phyloP scores from a whole-genome alignment of 768 basidiomycete genomes.

The Amanita jacksonii region DNA sequence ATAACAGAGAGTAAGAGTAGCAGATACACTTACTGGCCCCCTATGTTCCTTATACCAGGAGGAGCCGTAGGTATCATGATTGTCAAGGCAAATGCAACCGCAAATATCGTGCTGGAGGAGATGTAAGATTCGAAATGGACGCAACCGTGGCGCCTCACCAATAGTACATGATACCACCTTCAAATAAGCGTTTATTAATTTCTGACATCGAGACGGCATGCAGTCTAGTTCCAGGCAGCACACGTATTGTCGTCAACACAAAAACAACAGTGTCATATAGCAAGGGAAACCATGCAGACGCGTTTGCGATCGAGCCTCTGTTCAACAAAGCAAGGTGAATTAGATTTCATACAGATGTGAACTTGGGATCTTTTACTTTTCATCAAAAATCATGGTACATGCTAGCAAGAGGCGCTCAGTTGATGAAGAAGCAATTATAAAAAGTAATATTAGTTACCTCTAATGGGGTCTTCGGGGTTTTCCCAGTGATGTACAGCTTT shows the following conservation, averaged over 20 bases:
- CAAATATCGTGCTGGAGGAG: slow-evolving; percentile 30
- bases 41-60: slow-evolving; percentile 34
- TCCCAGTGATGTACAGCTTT: slow-evolving; percentile 5
- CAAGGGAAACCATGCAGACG: slow-evolving; percentile 42
- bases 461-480: background rate
- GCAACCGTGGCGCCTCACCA: slow-evolving; percentile 20
- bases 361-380: slow-evolving; percentile 24
- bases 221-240: slow-evolving; percentile 23
- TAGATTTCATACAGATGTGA: background rate
- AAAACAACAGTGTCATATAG: slow-evolving; percentile 39
- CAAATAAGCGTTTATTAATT: slow-evolving; percentile 30
- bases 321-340: slow-evolving; percentile 10
- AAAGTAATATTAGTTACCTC: background rate
- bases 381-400: slow-evolving; percentile 34
- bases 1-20: too few relatives aligned
- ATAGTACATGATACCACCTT: slow-evolving; percentile 40
- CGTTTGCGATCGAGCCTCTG: slow-evolving; percentile 30
- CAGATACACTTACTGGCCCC: slow-evolving; percentile 40
- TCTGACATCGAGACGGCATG: slow-evolving; percentile 24
- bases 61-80: slow-evolving; percentile 36
- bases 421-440: slow-evolving; percentile 1
- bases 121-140: too few relatives aligned
- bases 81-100: slow-evolving; percentile 33
- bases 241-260: slow-evolving; percentile 28
- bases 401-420: slow-evolving; percentile 18